A percentile compares a stretch with the other conserved stretches of the same genome.
These are phyloP conservation scores for Hibiscus syriacus DNA, from an alignment of 345 rosid genomes.

Conservation along the genomic window DNA sequence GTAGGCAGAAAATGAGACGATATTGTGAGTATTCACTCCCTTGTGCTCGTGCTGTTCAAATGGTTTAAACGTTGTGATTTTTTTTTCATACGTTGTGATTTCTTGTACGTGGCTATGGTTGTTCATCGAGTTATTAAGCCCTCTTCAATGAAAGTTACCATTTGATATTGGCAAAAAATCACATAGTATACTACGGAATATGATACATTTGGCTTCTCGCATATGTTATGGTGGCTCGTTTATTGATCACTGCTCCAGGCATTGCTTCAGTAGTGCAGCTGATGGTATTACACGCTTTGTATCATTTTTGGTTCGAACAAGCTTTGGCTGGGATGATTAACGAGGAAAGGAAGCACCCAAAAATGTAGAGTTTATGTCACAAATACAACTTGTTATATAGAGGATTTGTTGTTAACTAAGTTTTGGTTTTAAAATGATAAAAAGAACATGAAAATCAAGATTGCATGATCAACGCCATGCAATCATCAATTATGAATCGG, in stretches of 20 bases:
- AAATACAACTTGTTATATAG: background rate
- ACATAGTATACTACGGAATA: too few species aligned
- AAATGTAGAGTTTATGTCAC: background rate
- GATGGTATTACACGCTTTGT: background rate
- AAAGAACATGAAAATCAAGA: slow-evolving; percentile 20
- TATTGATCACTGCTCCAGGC: background rate
- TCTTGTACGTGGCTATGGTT: too few species aligned
- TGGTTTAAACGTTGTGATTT: background rate
- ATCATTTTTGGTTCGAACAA: background rate
- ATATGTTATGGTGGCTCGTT: background rate
- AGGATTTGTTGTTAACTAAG: slow-evolving; percentile 1
- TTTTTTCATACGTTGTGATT: too few species aligned
- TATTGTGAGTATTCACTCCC: background rate
- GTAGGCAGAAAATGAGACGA: background rate
- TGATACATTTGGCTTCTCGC: background rate
- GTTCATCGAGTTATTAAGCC: too few species aligned
- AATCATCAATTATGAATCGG: too few species aligned
- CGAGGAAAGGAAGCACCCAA: background rate
- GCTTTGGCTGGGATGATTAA: background rate
- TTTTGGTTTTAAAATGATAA: background rate
- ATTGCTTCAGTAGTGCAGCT: background rate
- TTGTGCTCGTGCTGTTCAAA: background rate
- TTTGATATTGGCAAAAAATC: too few species aligned
- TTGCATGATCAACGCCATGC: slow-evolving; percentile 8
- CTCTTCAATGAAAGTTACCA: too few species aligned